Evolutionary conservation across 768 basidiomycete genomes (phyloP).

Genomic region (Chalciporus pseudorubinellus): DNA sequence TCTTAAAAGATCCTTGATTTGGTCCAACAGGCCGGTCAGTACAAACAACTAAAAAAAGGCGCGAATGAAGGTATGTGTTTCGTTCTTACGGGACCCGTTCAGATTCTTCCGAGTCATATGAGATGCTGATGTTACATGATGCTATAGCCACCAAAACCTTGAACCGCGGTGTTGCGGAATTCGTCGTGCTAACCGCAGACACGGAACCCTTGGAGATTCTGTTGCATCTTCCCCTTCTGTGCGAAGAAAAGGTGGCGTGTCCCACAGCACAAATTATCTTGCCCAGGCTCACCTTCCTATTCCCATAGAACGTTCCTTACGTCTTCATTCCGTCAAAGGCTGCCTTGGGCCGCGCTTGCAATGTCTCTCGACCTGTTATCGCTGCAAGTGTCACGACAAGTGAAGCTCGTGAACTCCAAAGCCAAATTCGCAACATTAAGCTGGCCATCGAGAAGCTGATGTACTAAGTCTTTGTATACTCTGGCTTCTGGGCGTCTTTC

Average conservation of each 20-base stretch:
- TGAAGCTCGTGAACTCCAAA: conserved; percentile 85
- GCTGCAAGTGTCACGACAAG: conserved; percentile 96
- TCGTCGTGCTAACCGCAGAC: conserved; percentile 94
- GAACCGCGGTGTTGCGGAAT: conserved; percentile 96
- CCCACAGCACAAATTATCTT: not conserved
- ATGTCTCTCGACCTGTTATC: conserved; percentile 93
- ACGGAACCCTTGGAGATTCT: conserved; percentile 98
- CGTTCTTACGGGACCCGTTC: not conserved
- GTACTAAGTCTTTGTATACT: conserved; percentile 27
- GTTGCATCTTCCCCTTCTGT: conserved; percentile 93
- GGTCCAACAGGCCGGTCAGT: conserved; percentile 92
- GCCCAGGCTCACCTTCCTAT: not conserved
- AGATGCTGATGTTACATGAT: conserved; percentile 5
- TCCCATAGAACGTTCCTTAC: conserved; percentile 87
- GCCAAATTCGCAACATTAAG: conserved; percentile 88
- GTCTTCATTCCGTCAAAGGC: conserved; percentile 95
- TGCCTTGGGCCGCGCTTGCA: conserved; percentile 93
- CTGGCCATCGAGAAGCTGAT: conserved; percentile 71
- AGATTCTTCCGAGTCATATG: not conserved
- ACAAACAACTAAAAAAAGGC: conserved; percentile 98
- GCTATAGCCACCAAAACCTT: conserved; percentile 89
- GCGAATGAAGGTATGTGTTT: conserved; percentile 87
- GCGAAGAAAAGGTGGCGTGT: conserved; percentile 87
- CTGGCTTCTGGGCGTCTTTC: not conserved
- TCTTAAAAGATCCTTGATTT: conserved; percentile 82